Percentiles rank a stretch among this genome's conserved stretches.
These are phyloP conservation scores for Dioscorea alata DNA, from an alignment of 106 monocot species.

Conservation along the genomic window DNA sequence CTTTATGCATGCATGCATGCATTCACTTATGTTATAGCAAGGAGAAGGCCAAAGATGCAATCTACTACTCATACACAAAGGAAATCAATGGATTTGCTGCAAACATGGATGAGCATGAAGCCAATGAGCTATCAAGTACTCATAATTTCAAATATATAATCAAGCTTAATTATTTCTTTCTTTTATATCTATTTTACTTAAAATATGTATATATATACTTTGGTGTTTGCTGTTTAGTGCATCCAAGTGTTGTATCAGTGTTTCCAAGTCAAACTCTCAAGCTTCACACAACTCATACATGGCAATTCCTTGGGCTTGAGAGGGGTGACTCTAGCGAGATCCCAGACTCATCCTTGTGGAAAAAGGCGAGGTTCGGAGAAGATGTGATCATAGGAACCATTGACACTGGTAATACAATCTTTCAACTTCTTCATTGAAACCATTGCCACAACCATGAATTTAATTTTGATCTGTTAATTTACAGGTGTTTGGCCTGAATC, in stretches of 20 bases:
- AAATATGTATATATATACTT: neutral
- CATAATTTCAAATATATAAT: neutral
- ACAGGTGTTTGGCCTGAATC: constrained; percentile 51
- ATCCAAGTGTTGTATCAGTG: constrained; percentile 43
- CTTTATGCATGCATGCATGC: neutral
- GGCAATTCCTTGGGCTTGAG: constrained; percentile 54
- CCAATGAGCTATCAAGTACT: constrained; percentile 33
- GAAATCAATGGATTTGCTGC: constrained; percentile 83
- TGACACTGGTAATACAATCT: constrained; percentile 40
- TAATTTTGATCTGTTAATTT: neutral
- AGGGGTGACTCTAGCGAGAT: constrained; percentile 18
- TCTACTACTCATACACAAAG: constrained; percentile 67
- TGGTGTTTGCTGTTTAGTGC: constrained; percentile 17
- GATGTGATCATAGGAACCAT: constrained; percentile 60
- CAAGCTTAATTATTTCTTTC: neutral
- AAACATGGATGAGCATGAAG: constrained; percentile 45
- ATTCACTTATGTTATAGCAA: constrained; percentile 13
- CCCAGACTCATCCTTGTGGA: constrained; percentile 38
- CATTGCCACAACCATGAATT: too few relatives aligned
- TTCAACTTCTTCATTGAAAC: too few relatives aligned
- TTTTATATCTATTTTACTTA: too few relatives aligned
- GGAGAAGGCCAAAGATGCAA: constrained; percentile 45
- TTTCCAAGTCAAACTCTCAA: constrained; percentile 35
- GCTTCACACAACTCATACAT: constrained; percentile 64
- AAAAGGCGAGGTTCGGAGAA: constrained; percentile 54